Conservation (phyloP, 1,284 basidiomycete species). For the Kalmanozyma brasiliensis region DNA sequence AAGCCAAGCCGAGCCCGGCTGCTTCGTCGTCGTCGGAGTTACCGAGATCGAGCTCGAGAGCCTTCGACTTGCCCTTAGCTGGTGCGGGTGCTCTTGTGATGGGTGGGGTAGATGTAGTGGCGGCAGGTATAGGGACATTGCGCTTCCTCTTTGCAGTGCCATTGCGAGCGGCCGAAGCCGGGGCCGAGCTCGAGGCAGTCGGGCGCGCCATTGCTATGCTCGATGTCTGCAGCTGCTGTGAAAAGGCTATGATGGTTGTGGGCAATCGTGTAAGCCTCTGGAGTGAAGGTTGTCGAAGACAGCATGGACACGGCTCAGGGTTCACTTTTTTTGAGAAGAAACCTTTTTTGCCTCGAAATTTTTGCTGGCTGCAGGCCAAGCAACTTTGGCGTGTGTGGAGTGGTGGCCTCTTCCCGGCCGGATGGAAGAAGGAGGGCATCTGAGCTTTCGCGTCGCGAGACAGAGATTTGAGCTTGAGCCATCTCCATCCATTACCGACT, state of each 20-base stretch:
- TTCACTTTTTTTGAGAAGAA: slow-evolving; percentile 20
- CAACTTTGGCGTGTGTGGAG: slow-evolving; percentile 28
- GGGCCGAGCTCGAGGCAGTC: slow-evolving; percentile 24
- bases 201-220: slow-evolving; percentile 41
- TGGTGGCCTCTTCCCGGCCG: slow-evolving; percentile 26
- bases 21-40: slow-evolving; percentile 28
- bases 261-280: too few species aligned
- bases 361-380: slow-evolving; percentile 13
- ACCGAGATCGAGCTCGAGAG: slow-evolving; percentile 24
- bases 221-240: too few species aligned
- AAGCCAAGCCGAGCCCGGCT: slow-evolving; percentile 36
- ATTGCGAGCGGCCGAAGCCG: slow-evolving; percentile 32
- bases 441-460: slow-evolving; percentile 33
- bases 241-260: too few species aligned
- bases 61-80: slow-evolving; percentile 25
- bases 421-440: slow-evolving; percentile 20
- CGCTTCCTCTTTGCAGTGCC: slow-evolving; percentile 47
- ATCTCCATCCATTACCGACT: slow-evolving; percentile 8
- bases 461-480: slow-evolving; percentile 20
- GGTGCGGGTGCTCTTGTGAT: slow-evolving; percentile 8
- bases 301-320: slow-evolving; percentile 21
- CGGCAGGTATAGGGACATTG: slow-evolving; percentile 10
- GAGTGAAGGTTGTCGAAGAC: neutral
- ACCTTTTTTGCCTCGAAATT: slow-evolving; percentile 19
- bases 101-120: too few species aligned